These are phyloP conservation scores for Curvularia verruculosa DNA, from an alignment of 2,329 filamentous ascomycete species.

Conservation along the genomic window DNA sequence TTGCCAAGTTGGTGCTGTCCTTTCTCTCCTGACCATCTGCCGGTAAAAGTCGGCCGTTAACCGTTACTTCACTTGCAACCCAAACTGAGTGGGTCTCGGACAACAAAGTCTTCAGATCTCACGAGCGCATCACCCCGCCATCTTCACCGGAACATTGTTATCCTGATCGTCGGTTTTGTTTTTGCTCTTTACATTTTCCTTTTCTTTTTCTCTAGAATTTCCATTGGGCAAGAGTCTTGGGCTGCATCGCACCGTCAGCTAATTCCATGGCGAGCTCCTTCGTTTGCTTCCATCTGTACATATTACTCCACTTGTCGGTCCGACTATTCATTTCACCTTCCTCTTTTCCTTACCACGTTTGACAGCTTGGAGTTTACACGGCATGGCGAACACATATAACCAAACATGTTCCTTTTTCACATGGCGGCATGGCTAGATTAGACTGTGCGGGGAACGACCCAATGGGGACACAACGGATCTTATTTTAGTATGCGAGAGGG, in stretches of 20 bases:
- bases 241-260: conserved; percentile 1
- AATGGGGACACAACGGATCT: background rate
- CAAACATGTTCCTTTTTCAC: background rate
- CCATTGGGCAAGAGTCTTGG: background rate
- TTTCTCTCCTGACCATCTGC: conserved; percentile 4
- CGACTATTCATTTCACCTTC: conserved; percentile 5
- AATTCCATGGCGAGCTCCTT: background rate
- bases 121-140: conserved; percentile 14
- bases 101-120: conserved; percentile 15
- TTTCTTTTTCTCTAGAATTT: background rate
- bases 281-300: conserved; percentile 16
- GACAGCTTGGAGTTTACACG: conserved; percentile 8
- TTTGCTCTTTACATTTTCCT: background rate
- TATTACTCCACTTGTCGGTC: conserved; percentile 17
- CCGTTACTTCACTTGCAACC: conserved; percentile 18
- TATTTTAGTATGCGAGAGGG: conserved; percentile 5
- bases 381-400: background rate
- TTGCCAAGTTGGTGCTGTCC: conserved; percentile 1
- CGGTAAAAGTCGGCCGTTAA: conserved; percentile 28
- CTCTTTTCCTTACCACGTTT: conserved; percentile 1
- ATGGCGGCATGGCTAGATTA: conserved; percentile 1
- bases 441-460: conserved; percentile 3
- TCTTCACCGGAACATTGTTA: conserved; percentile 3
- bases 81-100: conserved; percentile 24
- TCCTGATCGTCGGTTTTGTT: background rate